Conservation (phyloP, 2,329 filamentous ascomycete species). For the Paecilomyces fulvus region DNA sequence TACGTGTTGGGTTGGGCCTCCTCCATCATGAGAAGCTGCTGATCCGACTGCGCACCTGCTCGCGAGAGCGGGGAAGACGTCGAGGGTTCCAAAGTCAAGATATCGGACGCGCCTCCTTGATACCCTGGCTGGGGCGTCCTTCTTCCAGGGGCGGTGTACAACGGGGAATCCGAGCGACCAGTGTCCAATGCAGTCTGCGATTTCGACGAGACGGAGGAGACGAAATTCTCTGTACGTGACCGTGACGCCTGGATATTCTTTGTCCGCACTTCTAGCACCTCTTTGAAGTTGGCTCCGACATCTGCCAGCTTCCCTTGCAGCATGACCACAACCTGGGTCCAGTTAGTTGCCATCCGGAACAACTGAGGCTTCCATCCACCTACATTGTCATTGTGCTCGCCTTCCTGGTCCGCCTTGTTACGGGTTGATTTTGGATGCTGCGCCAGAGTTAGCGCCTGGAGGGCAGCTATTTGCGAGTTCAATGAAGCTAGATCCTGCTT, state of each 20-base stretch:
- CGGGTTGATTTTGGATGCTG: constrained; percentile 57
- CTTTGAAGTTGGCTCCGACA: constrained; percentile 92
- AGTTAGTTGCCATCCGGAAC: constrained; percentile 13
- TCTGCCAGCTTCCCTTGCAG: constrained; percentile 87
- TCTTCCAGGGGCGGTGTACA: constrained; percentile 73
- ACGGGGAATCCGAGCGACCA: constrained; percentile 69
- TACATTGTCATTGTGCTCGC: constrained; percentile 94
- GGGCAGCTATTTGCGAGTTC: constrained; percentile 76
- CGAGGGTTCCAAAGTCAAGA: constrained; percentile 71
- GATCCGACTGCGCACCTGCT: constrained; percentile 57
- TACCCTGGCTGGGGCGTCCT: constrained; percentile 51
- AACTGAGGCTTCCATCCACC: constrained; percentile 9
- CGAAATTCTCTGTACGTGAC: constrained; percentile 91
- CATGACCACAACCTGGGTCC: constrained; percentile 60
- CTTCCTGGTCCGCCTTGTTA: constrained; percentile 60
- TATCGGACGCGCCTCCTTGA: constrained; percentile 49
- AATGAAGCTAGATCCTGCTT: constrained; percentile 85
- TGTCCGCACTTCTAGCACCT: constrained; percentile 88
- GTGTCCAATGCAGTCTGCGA: constrained; percentile 55
- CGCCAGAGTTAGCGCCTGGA: constrained; percentile 70
- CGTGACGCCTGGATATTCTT: constrained; percentile 96
- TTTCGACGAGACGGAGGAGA: constrained; percentile 77
- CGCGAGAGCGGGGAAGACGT: constrained; percentile 39
- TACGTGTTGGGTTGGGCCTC: constrained; percentile 80
- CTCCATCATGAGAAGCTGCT: constrained; percentile 88